Evolutionary conservation across 2,329 filamentous ascomycete species (phyloP).

Genomic region (Hirsutella thompsonii): DNA sequence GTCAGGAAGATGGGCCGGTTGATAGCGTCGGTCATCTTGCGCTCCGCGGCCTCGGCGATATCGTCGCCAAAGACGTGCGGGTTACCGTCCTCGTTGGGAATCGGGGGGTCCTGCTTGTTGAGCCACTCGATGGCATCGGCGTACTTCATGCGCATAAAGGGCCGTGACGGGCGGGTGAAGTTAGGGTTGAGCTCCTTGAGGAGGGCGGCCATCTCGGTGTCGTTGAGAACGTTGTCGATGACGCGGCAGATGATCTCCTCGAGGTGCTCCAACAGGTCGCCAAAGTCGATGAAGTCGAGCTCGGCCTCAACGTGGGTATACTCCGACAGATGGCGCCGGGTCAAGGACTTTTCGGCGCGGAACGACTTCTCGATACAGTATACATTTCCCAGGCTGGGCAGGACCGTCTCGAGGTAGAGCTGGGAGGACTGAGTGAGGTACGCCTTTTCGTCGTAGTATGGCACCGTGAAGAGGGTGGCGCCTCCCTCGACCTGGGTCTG

Average conservation of each 20-base stretch:
- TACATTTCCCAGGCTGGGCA: slow-evolving; percentile 84
- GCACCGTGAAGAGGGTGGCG: slow-evolving; percentile 76
- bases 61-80: slow-evolving; percentile 90
- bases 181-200: slow-evolving; percentile 84
- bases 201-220: slow-evolving; percentile 58
- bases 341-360: slow-evolving; percentile 92
- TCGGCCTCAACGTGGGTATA: slow-evolving; percentile 97
- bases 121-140: slow-evolving; percentile 91
- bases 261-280: slow-evolving; percentile 75
- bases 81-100: slow-evolving; percentile 85
- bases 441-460: slow-evolving; percentile 80
- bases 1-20: slow-evolving; percentile 92
- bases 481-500: slow-evolving; percentile 94
- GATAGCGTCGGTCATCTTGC: slow-evolving; percentile 93
- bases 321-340: slow-evolving; percentile 85
- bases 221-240: slow-evolving; percentile 61
- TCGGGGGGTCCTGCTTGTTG: slow-evolving; percentile 57
- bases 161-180: slow-evolving; percentile 69
- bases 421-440: slow-evolving; percentile 96
- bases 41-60: slow-evolving; percentile 94
- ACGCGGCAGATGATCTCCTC: slow-evolving; percentile 82
- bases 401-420: slow-evolving; percentile 89
- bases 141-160: slow-evolving; percentile 94
- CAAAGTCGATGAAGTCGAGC: slow-evolving; percentile 89
- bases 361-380: slow-evolving; percentile 99